Evolutionary conservation across 2,329 filamentous ascomycete species (phyloP).

Genomic region (Aspergillus pseudonomiae): DNA sequence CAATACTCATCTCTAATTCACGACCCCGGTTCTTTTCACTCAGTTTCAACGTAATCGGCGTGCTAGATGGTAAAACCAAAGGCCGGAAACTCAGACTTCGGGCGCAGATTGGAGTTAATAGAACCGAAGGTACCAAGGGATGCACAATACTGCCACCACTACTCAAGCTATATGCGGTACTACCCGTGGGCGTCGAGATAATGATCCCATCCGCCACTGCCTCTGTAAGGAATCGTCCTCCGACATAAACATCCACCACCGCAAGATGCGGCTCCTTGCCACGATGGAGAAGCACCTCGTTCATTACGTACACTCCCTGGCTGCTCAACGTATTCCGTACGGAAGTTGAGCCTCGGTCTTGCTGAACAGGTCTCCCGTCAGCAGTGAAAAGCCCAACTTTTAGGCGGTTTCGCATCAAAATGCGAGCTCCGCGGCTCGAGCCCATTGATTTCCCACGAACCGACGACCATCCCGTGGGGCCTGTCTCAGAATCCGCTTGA

Average conservation of each 20-base stretch:
- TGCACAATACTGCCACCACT: conserved; percentile 93
- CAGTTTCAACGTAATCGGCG: conserved; percentile 77
- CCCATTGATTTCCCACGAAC: conserved; percentile 83
- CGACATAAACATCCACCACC: conserved; percentile 88
- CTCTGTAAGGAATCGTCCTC: conserved; percentile 86
- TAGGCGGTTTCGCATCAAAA: conserved; percentile 83
- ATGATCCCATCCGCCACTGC: conserved; percentile 95
- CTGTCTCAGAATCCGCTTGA: conserved; percentile 31
- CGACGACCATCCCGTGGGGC: conserved; percentile 67
- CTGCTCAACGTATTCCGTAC: conserved; percentile 34
- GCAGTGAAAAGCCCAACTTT: conserved; percentile 82
- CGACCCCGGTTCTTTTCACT: conserved; percentile 78
- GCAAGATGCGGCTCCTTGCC: conserved; percentile 88
- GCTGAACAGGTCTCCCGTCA: conserved; percentile 55
- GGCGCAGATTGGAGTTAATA: conserved; percentile 93
- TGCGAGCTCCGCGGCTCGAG: conserved; percentile 70
- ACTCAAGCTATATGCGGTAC: conserved; percentile 92
- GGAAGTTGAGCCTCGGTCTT: conserved; percentile 50
- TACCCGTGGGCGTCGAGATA: conserved; percentile 89
- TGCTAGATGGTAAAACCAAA: conserved; percentile 83
- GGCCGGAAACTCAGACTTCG: conserved; percentile 90
- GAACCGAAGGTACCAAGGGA: conserved; percentile 82
- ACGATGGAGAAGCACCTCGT: conserved; percentile 92
- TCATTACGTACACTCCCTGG: conserved; percentile 72
- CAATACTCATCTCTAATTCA: conserved; percentile 78